These are phyloP conservation scores for Saccharum officinarum DNA, from an alignment of 176 grass and related monocot species.

Conservation along the genomic window DNA sequence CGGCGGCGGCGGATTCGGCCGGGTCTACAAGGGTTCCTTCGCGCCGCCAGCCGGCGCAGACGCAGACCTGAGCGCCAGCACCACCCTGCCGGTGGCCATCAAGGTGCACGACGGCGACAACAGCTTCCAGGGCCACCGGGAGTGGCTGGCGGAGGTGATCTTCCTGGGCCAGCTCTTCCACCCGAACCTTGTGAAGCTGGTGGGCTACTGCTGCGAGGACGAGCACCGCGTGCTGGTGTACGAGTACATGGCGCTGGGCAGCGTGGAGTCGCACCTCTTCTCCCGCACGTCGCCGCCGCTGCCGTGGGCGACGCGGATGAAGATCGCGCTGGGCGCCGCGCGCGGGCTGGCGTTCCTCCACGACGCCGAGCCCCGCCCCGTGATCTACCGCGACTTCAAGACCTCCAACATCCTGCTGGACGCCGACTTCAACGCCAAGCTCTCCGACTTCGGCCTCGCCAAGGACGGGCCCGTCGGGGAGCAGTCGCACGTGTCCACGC, in stretches of 20 bases:
- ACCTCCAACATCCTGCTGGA: conserved; percentile 81
- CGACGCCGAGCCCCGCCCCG: conserved; percentile 52
- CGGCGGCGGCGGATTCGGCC: conserved; percentile 78
- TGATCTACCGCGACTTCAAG: conserved; percentile 91
- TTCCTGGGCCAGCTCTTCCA: conserved; percentile 83
- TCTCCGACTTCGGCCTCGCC: conserved; percentile 90
- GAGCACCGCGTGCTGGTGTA: conserved; percentile 73
- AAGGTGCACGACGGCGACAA: conserved; percentile 96
- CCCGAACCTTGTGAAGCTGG: conserved; percentile 73
- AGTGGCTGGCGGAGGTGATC: conserved; percentile 90
- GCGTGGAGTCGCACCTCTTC: conserved; percentile 83
- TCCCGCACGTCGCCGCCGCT: conserved; percentile 44
- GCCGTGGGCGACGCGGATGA: conserved; percentile 61
- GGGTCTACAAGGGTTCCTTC: conserved; percentile 77
- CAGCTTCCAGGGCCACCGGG: conserved; percentile 86
- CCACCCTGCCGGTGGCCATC: conserved; percentile 46
- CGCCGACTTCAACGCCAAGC: conserved; percentile 54
- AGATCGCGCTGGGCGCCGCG: conserved; percentile 65
- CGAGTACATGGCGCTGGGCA: conserved; percentile 69
- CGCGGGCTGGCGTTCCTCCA: conserved; percentile 82
- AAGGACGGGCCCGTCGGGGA: conserved; percentile 82
- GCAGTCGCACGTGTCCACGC: conserved; percentile 72
- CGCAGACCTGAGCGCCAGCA: too few species aligned
- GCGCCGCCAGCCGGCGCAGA: too few species aligned
- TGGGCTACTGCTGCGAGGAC: conserved; percentile 79